Conservation (phyloP, 768 basidiomycete genomes). For the Mrakia blollopis region DNA sequence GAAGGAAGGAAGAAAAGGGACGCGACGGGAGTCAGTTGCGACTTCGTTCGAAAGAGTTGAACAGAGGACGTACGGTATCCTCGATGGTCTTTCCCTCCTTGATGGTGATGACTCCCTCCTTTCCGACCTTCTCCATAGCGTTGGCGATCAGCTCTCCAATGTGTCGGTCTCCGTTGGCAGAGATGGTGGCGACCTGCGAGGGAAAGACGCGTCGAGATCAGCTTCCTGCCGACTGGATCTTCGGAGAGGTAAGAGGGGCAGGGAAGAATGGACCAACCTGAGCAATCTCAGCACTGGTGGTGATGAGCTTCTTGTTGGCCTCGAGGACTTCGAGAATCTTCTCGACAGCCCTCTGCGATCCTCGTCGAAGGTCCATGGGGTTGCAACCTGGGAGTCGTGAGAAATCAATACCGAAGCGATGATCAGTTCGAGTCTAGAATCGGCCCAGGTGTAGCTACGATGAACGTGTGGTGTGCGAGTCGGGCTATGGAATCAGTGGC, state of each 20-base stretch:
- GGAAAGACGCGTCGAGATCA: background rate
- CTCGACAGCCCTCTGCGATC: slow-evolving; percentile 92
- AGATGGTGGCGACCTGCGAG: slow-evolving; percentile 78
- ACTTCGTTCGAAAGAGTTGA: too few species aligned
- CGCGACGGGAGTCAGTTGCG: background rate
- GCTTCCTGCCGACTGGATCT: background rate
- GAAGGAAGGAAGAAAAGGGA: too few species aligned
- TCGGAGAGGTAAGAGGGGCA: background rate
- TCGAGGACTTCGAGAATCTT: slow-evolving; percentile 88
- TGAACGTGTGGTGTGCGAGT: too few species aligned
- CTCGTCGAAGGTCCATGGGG: slow-evolving; percentile 99
- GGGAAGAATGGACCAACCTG: slow-evolving; percentile 49
- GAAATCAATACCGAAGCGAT: too few species aligned
- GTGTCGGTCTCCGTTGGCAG: slow-evolving; percentile 72
- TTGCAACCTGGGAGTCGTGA: slow-evolving; percentile 65
- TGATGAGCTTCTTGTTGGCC: slow-evolving; percentile 83
- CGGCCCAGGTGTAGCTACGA: too few species aligned
- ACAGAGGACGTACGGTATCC: slow-evolving; percentile 48
- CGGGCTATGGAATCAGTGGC: too few species aligned
- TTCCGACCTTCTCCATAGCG: slow-evolving; percentile 99
- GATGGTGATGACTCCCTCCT: slow-evolving; percentile 99
- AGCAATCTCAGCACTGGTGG: slow-evolving; percentile 94
- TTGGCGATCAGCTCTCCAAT: slow-evolving; percentile 92
- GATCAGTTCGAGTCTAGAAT: background rate
- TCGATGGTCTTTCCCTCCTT: slow-evolving; percentile 98